Percentiles rank a stretch among this genome's conserved stretches.
Conservation (phyloP, 495 filamentous ascomycete species). For the Tuber microsphaerosporum region DNA sequence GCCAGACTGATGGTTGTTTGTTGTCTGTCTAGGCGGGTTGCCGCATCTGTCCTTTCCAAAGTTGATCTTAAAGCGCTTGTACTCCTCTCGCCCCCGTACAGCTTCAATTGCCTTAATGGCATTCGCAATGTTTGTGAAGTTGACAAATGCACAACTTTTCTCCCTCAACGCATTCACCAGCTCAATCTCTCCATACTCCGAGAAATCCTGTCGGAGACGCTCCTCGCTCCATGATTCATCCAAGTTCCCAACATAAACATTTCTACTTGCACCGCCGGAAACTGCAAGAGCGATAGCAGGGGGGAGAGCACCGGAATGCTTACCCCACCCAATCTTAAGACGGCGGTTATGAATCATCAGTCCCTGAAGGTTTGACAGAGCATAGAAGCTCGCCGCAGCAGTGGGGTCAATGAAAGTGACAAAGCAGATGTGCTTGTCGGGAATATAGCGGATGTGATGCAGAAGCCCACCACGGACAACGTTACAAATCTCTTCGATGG, state of each 20-base stretch:
- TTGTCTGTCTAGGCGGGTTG: slow-evolving; percentile 85
- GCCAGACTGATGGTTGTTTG: slow-evolving; percentile 48
- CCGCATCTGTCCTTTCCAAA: slow-evolving; percentile 98
- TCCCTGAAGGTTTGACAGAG: slow-evolving; percentile 90
- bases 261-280: slow-evolving; percentile 88
- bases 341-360: slow-evolving; percentile 98
- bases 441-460: slow-evolving; percentile 97
- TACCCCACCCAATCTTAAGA: slow-evolving; percentile 98
- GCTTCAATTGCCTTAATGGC: slow-evolving; percentile 99
- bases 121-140: slow-evolving; percentile 99
- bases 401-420: slow-evolving; percentile 99
- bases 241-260: slow-evolving; percentile 96
- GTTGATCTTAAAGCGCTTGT: slow-evolving; percentile 97
- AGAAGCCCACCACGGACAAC: slow-evolving; percentile 87
- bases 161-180: slow-evolving; percentile 92
- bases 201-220: slow-evolving; percentile 89
- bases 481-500: slow-evolving; percentile 97
- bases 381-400: slow-evolving; percentile 95
- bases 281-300: slow-evolving; percentile 94
- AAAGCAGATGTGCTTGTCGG: slow-evolving; percentile 99
- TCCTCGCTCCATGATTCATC: slow-evolving; percentile 97
- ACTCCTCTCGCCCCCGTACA: slow-evolving; percentile 86
- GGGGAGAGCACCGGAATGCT: slow-evolving; percentile 94
- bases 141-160: slow-evolving; percentile 99
- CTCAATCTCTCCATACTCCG: slow-evolving; percentile 96